Base-by-base conservation (phyloP, 768 basidiomycete genomes). In the Agaricus blazei region DNA sequence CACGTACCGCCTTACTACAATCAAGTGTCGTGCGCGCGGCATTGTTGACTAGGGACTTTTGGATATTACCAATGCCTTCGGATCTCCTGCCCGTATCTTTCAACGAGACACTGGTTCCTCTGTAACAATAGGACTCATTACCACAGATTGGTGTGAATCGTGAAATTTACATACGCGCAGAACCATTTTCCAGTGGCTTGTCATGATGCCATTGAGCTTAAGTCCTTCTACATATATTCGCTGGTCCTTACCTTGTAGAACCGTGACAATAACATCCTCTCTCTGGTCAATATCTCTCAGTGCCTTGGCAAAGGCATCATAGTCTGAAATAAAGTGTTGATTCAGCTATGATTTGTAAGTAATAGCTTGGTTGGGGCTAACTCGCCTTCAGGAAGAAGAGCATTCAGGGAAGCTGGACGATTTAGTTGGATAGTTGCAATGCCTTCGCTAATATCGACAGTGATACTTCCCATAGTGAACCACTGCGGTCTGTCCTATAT, bases 361-460 rank as follows among this genome's bases (percentile, higher is more conserved):
- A 53, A 26, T 31, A 11, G 46, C 28, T 23, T 27, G 9, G 68
- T 46, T 19, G 19, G 19, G 19, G 19, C 19, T 47, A 74, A 34
- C 34, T 34, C 11, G 11, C 77, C 86, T 72, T 76, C 75, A 9
- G 67, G 51, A 3, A 79, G 83, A 43, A 88, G 67, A 0, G 87
- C 82, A 60, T 88, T 88, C 45, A 86, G 67, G 3, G 75, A 72
- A 52, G 70, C 69, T 3, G 86, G 85, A 12, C 82, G 75, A 53
- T 85, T 81, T 47, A 88, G 70, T 3, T 85, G 85, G 52, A 88
- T 83, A 1, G 84, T 87, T 14, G 87, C 87, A 58, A 88, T 85
- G 28, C 78, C 74, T 51, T 79, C 72, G 26, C 75, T 74, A 56
- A 86, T 67, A 23, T 79, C 62, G 49, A 85, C 70, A 0, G 64